Percentiles rank a stretch among this genome's conserved stretches.
Evolutionary conservation across 441 rosid genomes (phyloP).

Genomic region (Hura crepitans): DNA sequence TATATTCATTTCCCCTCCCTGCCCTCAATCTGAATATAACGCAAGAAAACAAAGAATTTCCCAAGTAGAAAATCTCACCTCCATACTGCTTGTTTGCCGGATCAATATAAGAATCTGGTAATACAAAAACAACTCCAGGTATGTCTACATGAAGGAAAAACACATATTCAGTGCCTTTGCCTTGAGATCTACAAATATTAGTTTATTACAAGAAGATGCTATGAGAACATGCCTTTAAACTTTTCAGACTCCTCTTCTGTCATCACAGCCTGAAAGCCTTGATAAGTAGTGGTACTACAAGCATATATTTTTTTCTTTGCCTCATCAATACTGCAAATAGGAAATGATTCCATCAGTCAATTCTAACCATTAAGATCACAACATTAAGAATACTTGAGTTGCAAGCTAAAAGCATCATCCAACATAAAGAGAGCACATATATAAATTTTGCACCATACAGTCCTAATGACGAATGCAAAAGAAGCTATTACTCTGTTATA

Average conservation of each 20-base stretch:
- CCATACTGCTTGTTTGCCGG: constrained; percentile 83
- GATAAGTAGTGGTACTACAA: constrained; percentile 86
- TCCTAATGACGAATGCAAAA: background rate
- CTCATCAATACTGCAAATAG: constrained; percentile 61
- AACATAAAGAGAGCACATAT: background rate
- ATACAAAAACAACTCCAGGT: constrained; percentile 74
- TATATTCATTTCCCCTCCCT: background rate
- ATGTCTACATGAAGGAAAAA: constrained; percentile 40
- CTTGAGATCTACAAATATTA: background rate
- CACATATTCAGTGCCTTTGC: constrained; percentile 16
- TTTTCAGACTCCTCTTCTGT: constrained; percentile 76
- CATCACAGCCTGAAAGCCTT: constrained; percentile 91
- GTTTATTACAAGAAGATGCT: background rate
- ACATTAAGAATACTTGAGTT: background rate
- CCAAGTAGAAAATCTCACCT: constrained; percentile 42
- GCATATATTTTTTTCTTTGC: constrained; percentile 80
- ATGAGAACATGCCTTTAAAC: constrained; percentile 43
- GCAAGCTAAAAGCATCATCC: background rate
- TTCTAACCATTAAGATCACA: background rate
- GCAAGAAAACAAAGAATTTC: background rate
- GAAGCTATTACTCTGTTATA: background rate
- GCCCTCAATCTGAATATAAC: background rate
- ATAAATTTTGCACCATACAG: background rate
- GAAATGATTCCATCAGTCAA: constrained; percentile 15
- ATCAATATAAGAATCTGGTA: constrained; percentile 93